Evolutionary conservation across 352 stramenopile genomes (phyloP), one percentile per base, ranked within the genome.

Genomic region (Globisporangium apiculatum): DNA sequence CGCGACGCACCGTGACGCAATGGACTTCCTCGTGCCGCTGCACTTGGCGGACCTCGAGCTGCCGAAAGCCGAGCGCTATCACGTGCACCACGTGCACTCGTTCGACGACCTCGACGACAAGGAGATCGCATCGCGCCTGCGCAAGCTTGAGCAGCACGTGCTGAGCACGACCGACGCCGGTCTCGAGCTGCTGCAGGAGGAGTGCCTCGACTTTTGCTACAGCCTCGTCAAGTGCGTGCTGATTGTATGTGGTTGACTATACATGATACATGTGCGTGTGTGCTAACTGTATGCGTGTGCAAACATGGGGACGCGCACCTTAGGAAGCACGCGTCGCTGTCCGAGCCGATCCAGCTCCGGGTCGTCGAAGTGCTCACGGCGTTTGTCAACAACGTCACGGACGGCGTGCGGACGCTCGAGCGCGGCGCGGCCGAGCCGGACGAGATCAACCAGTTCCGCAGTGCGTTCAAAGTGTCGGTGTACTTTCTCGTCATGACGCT

Each of bases 1-100:
- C 18, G 18, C 18, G 18, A 24, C 18, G 18, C 18, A 24, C 18
- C 18, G 18, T 24, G 18, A 24, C 18, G 18, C 18, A 42, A 86
- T 83, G 68, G 75, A 89, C 69, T 93, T 93, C 65, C 70, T 89
- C 40, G 79, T 93, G 64, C 83, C 83, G 58, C 70, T 91, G 59
- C 80, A 91, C 58, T 60, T 77, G 48, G 69, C 83, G 42, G 83
- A 93, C 65, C 62, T 93, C 53, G 83, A 93, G 65, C 71, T 91
- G 54, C 63, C 77, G 51, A 87, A 88, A 58, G 61, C 68, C 49
- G 79, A 77, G 50, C 74, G 83, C 53, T 81, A 86, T 54, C 79
- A 86, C 60, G 83, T 89, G 57, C 69, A 68, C n/a, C 64, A 73
- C 31, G 75, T 91, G 49, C 73, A 77, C 57, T 64, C 69, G 31